These are phyloP conservation scores for Phytophthora kernoviae DNA, from an alignment of 352 stramenopile genomes.

Conservation along the genomic window DNA sequence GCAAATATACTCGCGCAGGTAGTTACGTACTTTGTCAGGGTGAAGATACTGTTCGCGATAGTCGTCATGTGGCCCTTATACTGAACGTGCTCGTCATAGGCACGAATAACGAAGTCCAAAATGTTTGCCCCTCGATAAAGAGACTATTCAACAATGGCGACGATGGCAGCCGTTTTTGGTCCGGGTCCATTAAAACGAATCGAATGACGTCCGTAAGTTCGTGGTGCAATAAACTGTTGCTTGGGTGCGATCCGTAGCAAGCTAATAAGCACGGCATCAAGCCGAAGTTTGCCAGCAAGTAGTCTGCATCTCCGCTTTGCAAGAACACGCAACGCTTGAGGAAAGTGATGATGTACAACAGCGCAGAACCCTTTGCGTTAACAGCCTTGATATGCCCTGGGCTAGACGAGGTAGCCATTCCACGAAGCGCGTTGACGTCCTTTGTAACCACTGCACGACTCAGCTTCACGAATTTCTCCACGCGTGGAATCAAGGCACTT, in stretches of 20 bases:
- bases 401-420: constrained; percentile 49
- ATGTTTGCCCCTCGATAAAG: constrained; percentile 77
- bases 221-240: constrained; percentile 86
- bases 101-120: constrained; percentile 81
- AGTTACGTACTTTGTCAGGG: constrained; percentile 74
- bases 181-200: constrained; percentile 84
- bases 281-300: constrained; percentile 69
- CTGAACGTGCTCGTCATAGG: constrained; percentile 77
- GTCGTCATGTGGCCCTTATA: constrained; percentile 91
- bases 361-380: constrained; percentile 66
- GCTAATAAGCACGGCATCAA: constrained; percentile 84
- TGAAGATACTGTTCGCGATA: constrained; percentile 91
- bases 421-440: constrained; percentile 49
- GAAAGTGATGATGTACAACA: constrained; percentile 82
- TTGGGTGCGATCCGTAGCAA: constrained; percentile 78
- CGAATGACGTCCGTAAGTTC: constrained; percentile 87
- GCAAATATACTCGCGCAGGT: constrained; percentile 7
- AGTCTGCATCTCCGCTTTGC: constrained; percentile 73
- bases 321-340: constrained; percentile 85
- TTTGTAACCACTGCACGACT: constrained; percentile 67
- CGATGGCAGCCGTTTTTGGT: constrained; percentile 79
- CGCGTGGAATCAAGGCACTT: constrained; percentile 58
- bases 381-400: constrained; percentile 47
- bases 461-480: constrained; percentile 81
- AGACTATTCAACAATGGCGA: constrained; percentile 82